These are phyloP conservation scores for Dictyostelium brefeldianum DNA, from an alignment of 78 protist genomes.

Conservation along the genomic window DNA sequence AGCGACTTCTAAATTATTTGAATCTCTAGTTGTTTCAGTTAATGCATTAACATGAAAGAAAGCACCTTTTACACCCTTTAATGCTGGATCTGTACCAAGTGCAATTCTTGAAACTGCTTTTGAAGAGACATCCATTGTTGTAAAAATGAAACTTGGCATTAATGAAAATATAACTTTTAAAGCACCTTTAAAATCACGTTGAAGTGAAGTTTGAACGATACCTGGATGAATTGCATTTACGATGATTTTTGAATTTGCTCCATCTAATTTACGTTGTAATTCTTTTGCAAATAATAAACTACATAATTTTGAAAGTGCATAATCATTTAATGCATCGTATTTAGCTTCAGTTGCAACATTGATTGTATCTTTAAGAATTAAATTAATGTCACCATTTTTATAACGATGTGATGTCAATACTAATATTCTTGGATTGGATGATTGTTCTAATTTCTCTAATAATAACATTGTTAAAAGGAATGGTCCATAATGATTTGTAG, in stretches of 20 bases:
- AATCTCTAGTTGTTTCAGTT: background rate
- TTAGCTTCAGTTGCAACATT: background rate
- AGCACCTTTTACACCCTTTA: slow-evolving; percentile 22
- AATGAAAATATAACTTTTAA: background rate
- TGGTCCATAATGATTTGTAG: slow-evolving; percentile 45
- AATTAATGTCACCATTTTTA: background rate
- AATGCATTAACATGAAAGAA: background rate
- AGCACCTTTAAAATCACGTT: background rate
- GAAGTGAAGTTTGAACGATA: slow-evolving; percentile 23
- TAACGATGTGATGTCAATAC: background rate
- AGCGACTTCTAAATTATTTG: background rate
- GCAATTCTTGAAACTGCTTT: slow-evolving; percentile 33
- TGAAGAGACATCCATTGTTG: background rate
- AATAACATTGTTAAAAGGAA: slow-evolving; percentile 41
- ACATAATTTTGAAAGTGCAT: slow-evolving; percentile 34
- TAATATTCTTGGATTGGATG: slow-evolving; percentile 20
- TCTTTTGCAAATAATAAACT: slow-evolving; percentile 35
- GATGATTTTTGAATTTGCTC: slow-evolving; percentile 10
- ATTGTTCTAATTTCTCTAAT: background rate
- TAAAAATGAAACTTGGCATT: background rate
- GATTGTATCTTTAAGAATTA: slow-evolving; percentile 10
- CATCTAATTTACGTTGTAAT: slow-evolving; percentile 28
- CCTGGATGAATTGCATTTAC: slow-evolving; percentile 65
- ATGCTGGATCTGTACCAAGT: slow-evolving; percentile 22
- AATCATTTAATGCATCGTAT: background rate